Evolutionary conservation across 2,329 filamentous ascomycete genomes (phyloP), one percentile per base, ranked within the genome.

Genomic region (Verruconis gallopava): DNA sequence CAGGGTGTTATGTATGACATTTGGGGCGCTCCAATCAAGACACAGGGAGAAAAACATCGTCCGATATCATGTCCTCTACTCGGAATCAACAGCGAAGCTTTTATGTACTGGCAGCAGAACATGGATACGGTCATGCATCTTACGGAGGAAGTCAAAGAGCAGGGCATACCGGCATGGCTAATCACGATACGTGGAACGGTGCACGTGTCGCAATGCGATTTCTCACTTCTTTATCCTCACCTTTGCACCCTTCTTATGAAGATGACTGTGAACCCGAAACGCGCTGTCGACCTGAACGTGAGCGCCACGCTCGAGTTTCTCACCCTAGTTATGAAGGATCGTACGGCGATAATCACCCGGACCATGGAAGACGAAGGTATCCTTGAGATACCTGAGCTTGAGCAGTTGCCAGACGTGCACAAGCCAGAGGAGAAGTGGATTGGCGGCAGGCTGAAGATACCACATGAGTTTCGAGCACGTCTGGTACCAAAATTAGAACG

Each of bases 61-160:
- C 62, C 64, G 13, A 67, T 72, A 35, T 60, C 62, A 28, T 65
- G 69, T 11, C 77, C 77, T 4, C 52, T 81, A 5, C 63, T 82
- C 4, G 72, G 71, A 3, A 75, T 82, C 52, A 79, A 78, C 38
- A 74, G 69, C 4, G 78, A 82, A 55, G 77, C 75, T 0, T 81
- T 81, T 59, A 79, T 79, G 65, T 77, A 81, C 57, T 81, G 77
- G 77, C 67, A 71, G 17, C 63, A 67, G 2, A 82, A 81, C 46
- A 79, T 78, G 51, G 60, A 73, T 32, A 65, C 70, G 25, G 66
- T 80, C 6, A 64, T 70, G 47, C 61, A 64, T 0, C 60, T 81
- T 13, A 72, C 75, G 53, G 59, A 68, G 18, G 75, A 81, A 56
- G 71, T 66, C 1, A 65, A 30, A 15, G 20, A 12, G 2, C 0